Evolutionary conservation across 495 filamentous ascomycete species (phyloP), one percentile per base, ranked within the genome.

Genomic region (Neurospora sp.): DNA sequence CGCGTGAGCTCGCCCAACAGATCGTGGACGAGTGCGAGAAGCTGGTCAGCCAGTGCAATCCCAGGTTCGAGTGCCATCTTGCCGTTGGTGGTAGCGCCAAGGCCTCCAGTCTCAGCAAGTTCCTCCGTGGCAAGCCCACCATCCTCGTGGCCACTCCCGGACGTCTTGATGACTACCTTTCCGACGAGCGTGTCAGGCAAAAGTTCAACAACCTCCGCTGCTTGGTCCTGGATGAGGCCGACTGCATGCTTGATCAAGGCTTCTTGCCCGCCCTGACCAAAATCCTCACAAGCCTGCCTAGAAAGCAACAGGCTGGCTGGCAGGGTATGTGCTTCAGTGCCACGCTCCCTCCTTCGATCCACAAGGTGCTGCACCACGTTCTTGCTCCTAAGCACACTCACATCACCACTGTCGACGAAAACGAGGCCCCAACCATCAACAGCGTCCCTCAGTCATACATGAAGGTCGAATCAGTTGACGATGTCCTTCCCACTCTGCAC

Each of bases 71-170:
- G 35, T 97, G 94, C 78, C 96, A 98, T 84, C 92, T 96, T 78
- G 97, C 95, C 85, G 97, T 98, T 82, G 95, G 95, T 84, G 95
- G 95, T 82, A 98, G 92, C 80, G 94, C 95, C 79, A 96, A 96
- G 92, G 92, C 72, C 90, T 91, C 75, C 88, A 92, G 16, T 84
- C 86, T 69, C 93, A 93, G 94, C 80, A 88, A 90, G 18, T 85
- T 87, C 74, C 86, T 90, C 14, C 83, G 94, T 27, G 89, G 88
- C 71, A 90, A 84, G 39, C 92, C 94, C 16, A 87, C 92, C 72
- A 88, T 98, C 77, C 88, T 97, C 35, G 94, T 98, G 40, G 94
- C 94, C 39, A 98, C 94, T 12, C 94, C 94, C 4, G 95, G 95
- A 41, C 90, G 94, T 35, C 85, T 98, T 69, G 93, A 94, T 79